Base-by-base conservation (phyloP, 2,329 filamentous ascomycete genomes). In the Fonsecaea nubica region DNA sequence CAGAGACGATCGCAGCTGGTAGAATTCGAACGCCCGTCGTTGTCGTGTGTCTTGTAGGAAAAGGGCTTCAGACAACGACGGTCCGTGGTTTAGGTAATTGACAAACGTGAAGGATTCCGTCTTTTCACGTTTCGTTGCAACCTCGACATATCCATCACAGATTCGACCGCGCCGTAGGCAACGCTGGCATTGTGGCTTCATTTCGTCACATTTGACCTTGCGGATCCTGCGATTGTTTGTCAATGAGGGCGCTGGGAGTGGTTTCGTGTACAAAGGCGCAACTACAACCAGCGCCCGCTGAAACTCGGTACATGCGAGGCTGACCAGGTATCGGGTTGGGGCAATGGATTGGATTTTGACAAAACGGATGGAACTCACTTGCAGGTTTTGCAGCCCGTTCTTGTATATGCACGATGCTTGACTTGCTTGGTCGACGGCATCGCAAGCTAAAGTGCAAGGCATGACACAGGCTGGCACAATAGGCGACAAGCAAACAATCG, bases 201-300 rank as follows among this genome's bases (percentile, higher is more conserved):
- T 12, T 56, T 56, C 54, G 54, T 56, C 54, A 15, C 54, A 56
- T 35, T 56, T 56, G 54, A 56, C 54, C 36, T 56, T 56, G 54
- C 54, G 54, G 21, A 35, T 56, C 54, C 54, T 56, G 18, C 54
- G 32, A 21, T 25, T 56, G 30, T 56, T 56, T n/a, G n/a, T 32
- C n/a, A 35, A 30, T 56, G 54, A 36, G 35, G 54, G n/a, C n/a
- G n/a, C 38, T 15, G 6, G 4, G 5, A 42, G 3, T 12, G 12
- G 12, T 4, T 42, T 42, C 38, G 38, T 15, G 38, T 42, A n/a
- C 13, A 15, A 42, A 42, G 38, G 38, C 13, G 3, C 35, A 42
- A 42, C 12, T 2, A 42, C 25, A 42, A 12, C 35, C 10, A 36
- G 2, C 35, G 35, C 7, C 35, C 35, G 10, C 35, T 36, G 35